Evolutionary conservation across 495 filamentous ascomycete species (phyloP).

Genomic region (Platismatia glauca): DNA sequence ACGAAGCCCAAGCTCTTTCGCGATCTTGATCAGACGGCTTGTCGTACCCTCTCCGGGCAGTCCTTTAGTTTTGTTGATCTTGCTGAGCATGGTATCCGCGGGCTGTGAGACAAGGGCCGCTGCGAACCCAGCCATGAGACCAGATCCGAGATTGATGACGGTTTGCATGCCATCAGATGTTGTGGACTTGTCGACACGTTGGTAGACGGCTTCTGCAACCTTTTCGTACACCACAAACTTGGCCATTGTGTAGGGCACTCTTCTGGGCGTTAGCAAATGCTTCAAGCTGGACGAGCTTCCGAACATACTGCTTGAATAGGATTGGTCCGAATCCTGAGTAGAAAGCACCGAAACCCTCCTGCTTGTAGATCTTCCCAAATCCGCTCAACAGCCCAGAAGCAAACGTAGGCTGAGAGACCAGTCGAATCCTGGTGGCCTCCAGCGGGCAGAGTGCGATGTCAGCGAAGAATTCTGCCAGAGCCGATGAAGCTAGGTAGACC

Average conservation of each 20-base stretch:
- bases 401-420: conserved; percentile 83
- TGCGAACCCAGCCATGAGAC: conserved; percentile 95
- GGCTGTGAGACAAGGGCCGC: conserved; percentile 95
- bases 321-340: conserved; percentile 93
- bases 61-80: conserved; percentile 99
- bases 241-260: conserved; percentile 99
- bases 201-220: conserved; percentile 73
- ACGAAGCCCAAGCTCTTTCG: conserved; percentile 80
- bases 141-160: conserved; percentile 83
- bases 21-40: conserved; percentile 89
- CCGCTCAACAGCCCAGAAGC: conserved; percentile 72
- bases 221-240: conserved; percentile 99
- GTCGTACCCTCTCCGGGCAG: conserved; percentile 89
- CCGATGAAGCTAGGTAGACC: conserved; percentile 81
- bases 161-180: conserved; percentile 71
- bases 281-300: background rate
- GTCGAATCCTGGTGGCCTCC: conserved; percentile 90
- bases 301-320: conserved; percentile 87
- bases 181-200: conserved; percentile 61
- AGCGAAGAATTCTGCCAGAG: conserved; percentile 83
- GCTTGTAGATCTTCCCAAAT: conserved; percentile 76
- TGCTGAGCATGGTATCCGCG: conserved; percentile 97
- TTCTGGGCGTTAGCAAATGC: conserved; percentile 6
- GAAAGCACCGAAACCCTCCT: conserved; percentile 81
- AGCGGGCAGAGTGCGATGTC: conserved; percentile 90